A percentile compares a stretch with the other conserved stretches of the same genome.
Conservation (phyloP, 441 rosid genomes). For the Adansonia grandidieri region DNA sequence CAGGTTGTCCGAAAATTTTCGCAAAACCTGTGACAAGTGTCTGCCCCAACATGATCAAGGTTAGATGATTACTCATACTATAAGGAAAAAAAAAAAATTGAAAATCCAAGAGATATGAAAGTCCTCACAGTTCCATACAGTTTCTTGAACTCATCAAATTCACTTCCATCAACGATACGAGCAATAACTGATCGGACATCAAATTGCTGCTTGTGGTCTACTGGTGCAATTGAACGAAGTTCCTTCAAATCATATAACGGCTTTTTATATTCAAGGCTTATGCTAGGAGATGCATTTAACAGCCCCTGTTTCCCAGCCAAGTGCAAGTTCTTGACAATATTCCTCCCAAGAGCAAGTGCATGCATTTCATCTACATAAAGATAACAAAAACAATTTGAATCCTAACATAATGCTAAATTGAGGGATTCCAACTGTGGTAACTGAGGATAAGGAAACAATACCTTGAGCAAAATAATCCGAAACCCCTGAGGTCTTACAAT, state of each 20-base stretch:
- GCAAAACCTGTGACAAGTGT: constrained; percentile 94
- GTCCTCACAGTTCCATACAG: constrained; percentile 90
- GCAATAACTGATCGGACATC: constrained; percentile 91
- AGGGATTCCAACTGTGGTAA: neutral
- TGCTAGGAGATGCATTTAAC: constrained; percentile 40
- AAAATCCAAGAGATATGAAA: constrained; percentile 28
- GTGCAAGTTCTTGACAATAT: constrained; percentile 88
- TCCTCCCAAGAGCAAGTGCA: constrained; percentile 93
- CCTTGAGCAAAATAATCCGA: constrained; percentile 99
- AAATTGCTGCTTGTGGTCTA: constrained; percentile 86
- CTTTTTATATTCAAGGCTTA: constrained; percentile 55
- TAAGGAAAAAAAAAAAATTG: neutral
- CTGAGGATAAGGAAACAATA: constrained; percentile 28
- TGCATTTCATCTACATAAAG: constrained; percentile 81
- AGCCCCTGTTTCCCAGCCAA: constrained; percentile 70
- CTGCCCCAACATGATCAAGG: constrained; percentile 47
- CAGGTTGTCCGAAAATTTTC: constrained; percentile 79
- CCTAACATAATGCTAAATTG: constrained; percentile 1
- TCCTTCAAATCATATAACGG: constrained; percentile 82
- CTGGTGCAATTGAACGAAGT: constrained; percentile 89
- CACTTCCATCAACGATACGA: constrained; percentile 93
- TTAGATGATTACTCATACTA: constrained; percentile 11
- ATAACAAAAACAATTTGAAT: neutral
- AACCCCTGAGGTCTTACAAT: constrained; percentile 95
- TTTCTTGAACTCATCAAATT: constrained; percentile 98